Conservation (phyloP, 2,329 filamentous ascomycete species). For the Pseudopyricularia cyperi region DNA sequence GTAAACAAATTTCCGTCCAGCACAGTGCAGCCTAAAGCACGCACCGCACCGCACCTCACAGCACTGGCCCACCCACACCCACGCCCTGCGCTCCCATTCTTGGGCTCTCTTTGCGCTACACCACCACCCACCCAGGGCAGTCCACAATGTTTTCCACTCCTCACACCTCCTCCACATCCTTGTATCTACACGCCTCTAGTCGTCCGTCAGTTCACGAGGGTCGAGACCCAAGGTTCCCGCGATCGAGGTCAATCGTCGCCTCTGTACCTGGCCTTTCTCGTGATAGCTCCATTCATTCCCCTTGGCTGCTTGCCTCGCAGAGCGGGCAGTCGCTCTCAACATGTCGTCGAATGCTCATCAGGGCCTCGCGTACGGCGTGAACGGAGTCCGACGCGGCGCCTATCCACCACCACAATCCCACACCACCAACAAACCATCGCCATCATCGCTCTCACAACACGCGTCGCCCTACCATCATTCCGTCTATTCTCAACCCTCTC, state of each 20-base stretch:
- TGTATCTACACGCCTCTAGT: constrained; percentile 7
- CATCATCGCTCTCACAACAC: constrained; percentile 33
- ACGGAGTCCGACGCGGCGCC: constrained; percentile 29
- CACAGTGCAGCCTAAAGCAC: too few relatives aligned
- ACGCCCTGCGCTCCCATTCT: too few relatives aligned
- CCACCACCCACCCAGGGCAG: constrained; percentile 2
- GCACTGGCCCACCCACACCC: background rate
- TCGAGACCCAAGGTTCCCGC: constrained; percentile 9
- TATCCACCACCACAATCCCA: constrained; percentile 34
- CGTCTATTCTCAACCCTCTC: constrained; percentile 35
- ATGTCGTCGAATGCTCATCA: constrained; percentile 34
- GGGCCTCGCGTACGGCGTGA: constrained; percentile 37
- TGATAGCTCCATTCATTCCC: background rate
- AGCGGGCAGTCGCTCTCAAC: constrained; percentile 4
- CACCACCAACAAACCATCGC: constrained; percentile 41
- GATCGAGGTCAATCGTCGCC: constrained; percentile 2
- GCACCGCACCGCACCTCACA: background rate
- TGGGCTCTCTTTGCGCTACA: constrained; percentile 1
- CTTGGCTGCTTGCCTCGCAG: background rate
- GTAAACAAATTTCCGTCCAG: too few relatives aligned
- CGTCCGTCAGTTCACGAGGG: constrained; percentile 11
- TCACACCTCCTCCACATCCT: constrained; percentile 7
- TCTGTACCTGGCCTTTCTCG: background rate
- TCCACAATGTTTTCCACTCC: constrained; percentile 6
- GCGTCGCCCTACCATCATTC: constrained; percentile 42